Percentiles rank a stretch among this genome's conserved stretches.
Evolutionary conservation across 352 stramenopile genomes (phyloP).

Genomic region (Globisporangium sylvaticum): DNA sequence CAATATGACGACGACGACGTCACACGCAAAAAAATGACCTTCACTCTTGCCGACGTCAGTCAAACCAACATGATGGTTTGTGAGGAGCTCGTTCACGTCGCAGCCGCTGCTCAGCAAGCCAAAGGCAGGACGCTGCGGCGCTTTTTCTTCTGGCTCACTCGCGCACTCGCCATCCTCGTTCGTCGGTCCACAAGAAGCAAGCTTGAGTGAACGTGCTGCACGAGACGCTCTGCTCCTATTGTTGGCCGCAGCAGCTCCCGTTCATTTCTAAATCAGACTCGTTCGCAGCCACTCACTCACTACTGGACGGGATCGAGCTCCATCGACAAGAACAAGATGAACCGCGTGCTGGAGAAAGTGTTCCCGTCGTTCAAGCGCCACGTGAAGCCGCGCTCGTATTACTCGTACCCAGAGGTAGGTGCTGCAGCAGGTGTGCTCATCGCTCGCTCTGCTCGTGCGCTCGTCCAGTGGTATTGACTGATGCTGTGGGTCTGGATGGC

Average conservation of each 20-base stretch:
- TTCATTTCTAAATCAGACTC: background rate
- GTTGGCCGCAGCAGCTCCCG: background rate
- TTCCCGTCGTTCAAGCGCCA: slow-evolving; percentile 59
- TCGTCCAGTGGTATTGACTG: background rate
- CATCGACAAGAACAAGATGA: slow-evolving; percentile 28
- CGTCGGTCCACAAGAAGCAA: background rate
- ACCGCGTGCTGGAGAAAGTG: slow-evolving; percentile 64
- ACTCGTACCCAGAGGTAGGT: slow-evolving; percentile 54
- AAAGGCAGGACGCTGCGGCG: background rate
- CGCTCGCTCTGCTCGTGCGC: background rate
- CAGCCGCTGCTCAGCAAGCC: background rate
- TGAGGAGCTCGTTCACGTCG: background rate
- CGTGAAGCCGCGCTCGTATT: slow-evolving; percentile 38
- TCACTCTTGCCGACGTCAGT: background rate
- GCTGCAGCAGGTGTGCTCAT: background rate
- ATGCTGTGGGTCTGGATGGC: background rate
- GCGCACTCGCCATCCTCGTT: background rate
- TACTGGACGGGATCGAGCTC: background rate
- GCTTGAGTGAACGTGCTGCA: background rate
- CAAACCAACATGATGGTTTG: background rate
- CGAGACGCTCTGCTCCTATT: background rate
- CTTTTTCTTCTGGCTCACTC: background rate
- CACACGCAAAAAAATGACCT: background rate
- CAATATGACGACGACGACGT: background rate
- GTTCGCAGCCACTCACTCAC: background rate